Evolutionary conservation across 331 rosid genomes (phyloP), one percentile per base, ranked within the genome.

Genomic region (Quercus tomentella): DNA sequence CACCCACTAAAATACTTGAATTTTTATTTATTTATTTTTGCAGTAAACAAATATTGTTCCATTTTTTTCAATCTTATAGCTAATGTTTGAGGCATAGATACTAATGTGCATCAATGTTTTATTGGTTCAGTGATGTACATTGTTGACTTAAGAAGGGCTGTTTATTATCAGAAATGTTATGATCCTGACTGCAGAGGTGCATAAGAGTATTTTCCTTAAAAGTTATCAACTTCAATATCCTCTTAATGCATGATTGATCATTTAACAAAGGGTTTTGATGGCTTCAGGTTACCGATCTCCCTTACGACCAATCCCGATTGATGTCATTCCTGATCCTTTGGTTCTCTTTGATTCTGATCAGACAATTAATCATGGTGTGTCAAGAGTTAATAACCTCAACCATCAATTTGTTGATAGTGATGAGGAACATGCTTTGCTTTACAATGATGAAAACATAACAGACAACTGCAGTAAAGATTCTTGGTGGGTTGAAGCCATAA

Each of bases 131-230:
- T 95, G 88, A 95, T 95, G 73, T 95, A 90, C 78, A 83, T 88
- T 65, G 92, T 92, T 78, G 99, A 92, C 86, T 86, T 95, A 79
- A 89, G 94, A 86, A 88, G 83, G 83, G 97, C 89, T 56, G 85
- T 56, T 66, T 95, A 95, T 84, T 93, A 95, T 84, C 97, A 92
- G 91, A 95, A 92, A 82, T 95, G 99, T 79, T 88, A 92, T 52
- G 99, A 95, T 85, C 97, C 99, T 45, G 99, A 95, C 65, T 95
- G 99, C 88, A 85, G 87, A 93, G 99, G 99, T 94, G 85, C 73
- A 28, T 56, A 76, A 30, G 77, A 80, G 45, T 3, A 5, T 56
- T 56, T 43, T 72, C 65, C 43, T 35, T 41, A 8, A 3, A 78
- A 51, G 23, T 51, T n/a, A 21, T 26, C 51, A 21, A 28, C 61